Evolutionary conservation across 2,329 filamentous ascomycete genomes (phyloP).

Genomic region (Chaetomium globosum): DNA sequence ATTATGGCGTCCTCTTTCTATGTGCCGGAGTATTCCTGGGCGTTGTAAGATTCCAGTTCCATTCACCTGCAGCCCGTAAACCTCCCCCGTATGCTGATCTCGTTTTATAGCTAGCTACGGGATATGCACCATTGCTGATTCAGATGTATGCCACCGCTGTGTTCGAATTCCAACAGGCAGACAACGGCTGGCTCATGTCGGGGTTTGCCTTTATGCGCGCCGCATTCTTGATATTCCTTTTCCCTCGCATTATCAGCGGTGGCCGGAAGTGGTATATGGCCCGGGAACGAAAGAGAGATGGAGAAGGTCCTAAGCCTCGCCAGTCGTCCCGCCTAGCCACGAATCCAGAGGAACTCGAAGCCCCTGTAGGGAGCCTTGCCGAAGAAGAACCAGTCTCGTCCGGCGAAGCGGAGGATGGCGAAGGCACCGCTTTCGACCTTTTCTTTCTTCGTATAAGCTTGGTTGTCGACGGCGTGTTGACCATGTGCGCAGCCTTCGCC

Average conservation of each 20-base stretch:
- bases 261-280: constrained; percentile 40
- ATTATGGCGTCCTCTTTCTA: constrained; percentile 66
- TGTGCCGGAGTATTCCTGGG: constrained; percentile 68
- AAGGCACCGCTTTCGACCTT: constrained; percentile 64
- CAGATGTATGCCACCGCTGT: constrained; percentile 61
- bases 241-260: constrained; percentile 53
- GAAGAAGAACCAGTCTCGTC: constrained; percentile 51
- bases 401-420: constrained; percentile 45
- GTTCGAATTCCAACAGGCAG: constrained; percentile 57
- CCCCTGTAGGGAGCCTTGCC: constrained; percentile 45
- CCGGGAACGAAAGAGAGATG: constrained; percentile 15
- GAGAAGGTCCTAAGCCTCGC: not conserved
- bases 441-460: constrained; percentile 68
- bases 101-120: constrained; percentile 58
- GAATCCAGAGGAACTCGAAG: constrained; percentile 48
- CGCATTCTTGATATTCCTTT: constrained; percentile 58
- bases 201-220: constrained; percentile 58
- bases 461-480: constrained; percentile 65
- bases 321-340: constrained; percentile 37
- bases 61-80: not conserved
- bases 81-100: constrained; percentile 1
- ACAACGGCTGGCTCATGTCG: constrained; percentile 61
- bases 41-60: constrained; percentile 50
- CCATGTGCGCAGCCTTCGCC: constrained; percentile 64
- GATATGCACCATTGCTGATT: constrained; percentile 65